These are phyloP conservation scores for Zygosaccharomyces kombuchaensis DNA, from an alignment of 805 yeast genomes.

Conservation along the genomic window DNA sequence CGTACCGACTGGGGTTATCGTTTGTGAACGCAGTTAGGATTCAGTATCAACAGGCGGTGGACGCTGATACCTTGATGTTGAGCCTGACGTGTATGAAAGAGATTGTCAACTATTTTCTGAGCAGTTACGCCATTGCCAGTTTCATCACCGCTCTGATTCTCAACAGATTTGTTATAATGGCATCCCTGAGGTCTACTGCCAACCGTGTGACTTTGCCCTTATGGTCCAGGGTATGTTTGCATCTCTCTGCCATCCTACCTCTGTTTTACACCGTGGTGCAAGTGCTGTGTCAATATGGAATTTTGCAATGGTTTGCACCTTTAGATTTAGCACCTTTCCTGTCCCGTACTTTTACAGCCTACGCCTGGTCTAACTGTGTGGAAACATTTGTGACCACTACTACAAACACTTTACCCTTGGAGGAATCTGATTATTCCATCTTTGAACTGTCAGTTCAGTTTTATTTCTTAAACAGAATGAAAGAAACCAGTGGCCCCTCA, in stretches of 20 bases:
- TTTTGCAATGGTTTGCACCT: slow-evolving; percentile 12
- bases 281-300: slow-evolving; percentile 11
- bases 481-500: slow-evolving; percentile 1
- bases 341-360: slow-evolving; percentile 11
- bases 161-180: slow-evolving; percentile 56
- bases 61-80: slow-evolving; percentile 5
- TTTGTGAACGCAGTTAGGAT: slow-evolving; percentile 19
- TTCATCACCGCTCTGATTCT: slow-evolving; percentile 54
- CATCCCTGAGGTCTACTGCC: slow-evolving; percentile 44
- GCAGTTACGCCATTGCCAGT: slow-evolving; percentile 49
- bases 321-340: slow-evolving; percentile 51
- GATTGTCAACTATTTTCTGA: slow-evolving; percentile 41
- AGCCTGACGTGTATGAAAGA: slow-evolving; percentile 9
- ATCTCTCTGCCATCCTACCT: slow-evolving; percentile 21
- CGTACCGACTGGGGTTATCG: slow-evolving; percentile 21
- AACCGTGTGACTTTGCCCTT: slow-evolving; percentile 17
- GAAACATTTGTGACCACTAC: slow-evolving; percentile 51
- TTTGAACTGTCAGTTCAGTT: slow-evolving; percentile 30
- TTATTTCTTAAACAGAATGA: slow-evolving; percentile 15
- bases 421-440: slow-evolving; percentile 28
- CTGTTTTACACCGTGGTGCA: slow-evolving; percentile 11
- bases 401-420: slow-evolving; percentile 36
- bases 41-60: slow-evolving; percentile 23
- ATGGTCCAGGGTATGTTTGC: slow-evolving; percentile 36
- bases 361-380: slow-evolving; percentile 42